These are phyloP conservation scores for Phanerodontia chrysosporium DNA, from an alignment of 768 basidiomycete species.

Conservation along the genomic window DNA sequence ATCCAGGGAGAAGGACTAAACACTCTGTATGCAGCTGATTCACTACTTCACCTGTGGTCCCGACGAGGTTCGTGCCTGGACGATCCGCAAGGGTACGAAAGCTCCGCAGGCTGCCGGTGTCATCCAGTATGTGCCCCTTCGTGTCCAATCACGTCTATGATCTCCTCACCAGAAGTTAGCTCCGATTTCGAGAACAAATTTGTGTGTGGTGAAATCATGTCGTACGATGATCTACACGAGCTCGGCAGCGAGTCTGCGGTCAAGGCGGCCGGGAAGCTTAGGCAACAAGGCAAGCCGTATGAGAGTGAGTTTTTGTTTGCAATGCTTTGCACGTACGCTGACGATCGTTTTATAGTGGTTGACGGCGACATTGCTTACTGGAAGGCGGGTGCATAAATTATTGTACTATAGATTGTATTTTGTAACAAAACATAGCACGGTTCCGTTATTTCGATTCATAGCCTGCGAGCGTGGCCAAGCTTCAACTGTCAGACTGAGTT, in stretches of 20 bases:
- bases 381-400: slow-evolving; percentile 63
- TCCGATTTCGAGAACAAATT: slow-evolving; percentile 98
- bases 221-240: slow-evolving; percentile 85
- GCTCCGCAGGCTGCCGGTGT: slow-evolving; percentile 98
- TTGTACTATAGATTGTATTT: neutral
- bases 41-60: slow-evolving; percentile 98
- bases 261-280: slow-evolving; percentile 91
- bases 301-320: slow-evolving; percentile 58
- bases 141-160: neutral
- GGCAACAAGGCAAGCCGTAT: slow-evolving; percentile 96
- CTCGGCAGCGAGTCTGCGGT: slow-evolving; percentile 87
- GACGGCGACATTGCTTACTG: slow-evolving; percentile 93
- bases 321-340: neutral
- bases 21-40: slow-evolving; percentile 60
- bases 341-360: slow-evolving; percentile 46
- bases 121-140: slow-evolving; percentile 68
- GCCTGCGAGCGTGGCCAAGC: no score
- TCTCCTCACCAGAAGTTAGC: slow-evolving; percentile 33
- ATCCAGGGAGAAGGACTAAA: neutral
- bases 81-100: slow-evolving; percentile 88
- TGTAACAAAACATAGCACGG: neutral
- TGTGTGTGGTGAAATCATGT: slow-evolving; percentile 96
- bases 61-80: slow-evolving; percentile 97
- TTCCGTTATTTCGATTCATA: no score
- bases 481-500: no score